These are phyloP conservation scores for Podila horticola DNA, from an alignment of 192 early-diverging fungal genomes.

Conservation along the genomic window DNA sequence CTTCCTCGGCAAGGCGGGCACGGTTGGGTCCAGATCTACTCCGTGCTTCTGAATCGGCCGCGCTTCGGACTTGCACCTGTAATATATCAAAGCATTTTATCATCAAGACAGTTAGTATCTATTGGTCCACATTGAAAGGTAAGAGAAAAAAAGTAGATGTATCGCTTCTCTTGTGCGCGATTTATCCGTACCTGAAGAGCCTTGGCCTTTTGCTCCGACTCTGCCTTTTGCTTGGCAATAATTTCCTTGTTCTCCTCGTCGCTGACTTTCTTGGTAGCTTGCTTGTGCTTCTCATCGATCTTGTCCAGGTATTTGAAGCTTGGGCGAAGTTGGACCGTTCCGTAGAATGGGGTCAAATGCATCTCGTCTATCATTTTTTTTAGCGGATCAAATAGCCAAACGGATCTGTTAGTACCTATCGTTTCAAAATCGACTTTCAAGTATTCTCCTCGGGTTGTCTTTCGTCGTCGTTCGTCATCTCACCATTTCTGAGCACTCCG, in stretches of 20 bases:
- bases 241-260: constrained; percentile 77
- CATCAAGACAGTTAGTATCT: not conserved
- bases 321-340: constrained; percentile 86
- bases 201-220: constrained; percentile 50
- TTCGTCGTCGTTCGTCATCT: not conserved
- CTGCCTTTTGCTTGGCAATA: constrained; percentile 43
- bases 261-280: constrained; percentile 70
- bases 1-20: constrained; percentile 72
- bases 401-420: not conserved
- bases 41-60: constrained; percentile 67
- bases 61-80: constrained; percentile 68
- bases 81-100: not conserved
- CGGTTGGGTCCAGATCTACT: constrained; percentile 71
- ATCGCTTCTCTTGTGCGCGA: not conserved
- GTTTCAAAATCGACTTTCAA: not conserved
- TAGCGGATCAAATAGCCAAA: not conserved
- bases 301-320: constrained; percentile 91
- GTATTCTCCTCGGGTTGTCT: no score
- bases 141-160: not conserved
- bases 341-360: constrained; percentile 83
- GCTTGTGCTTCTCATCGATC: constrained; percentile 85
- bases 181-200: constrained; percentile 53
- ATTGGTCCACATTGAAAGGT: not conserved
- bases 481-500: constrained; percentile 80
- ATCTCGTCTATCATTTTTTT: constrained; percentile 68